Percentiles rank a stretch among this genome's conserved stretches.
phyloP scores from a whole-genome alignment of 345 rosid species.

The Tarenaya hassleriana region DNA sequence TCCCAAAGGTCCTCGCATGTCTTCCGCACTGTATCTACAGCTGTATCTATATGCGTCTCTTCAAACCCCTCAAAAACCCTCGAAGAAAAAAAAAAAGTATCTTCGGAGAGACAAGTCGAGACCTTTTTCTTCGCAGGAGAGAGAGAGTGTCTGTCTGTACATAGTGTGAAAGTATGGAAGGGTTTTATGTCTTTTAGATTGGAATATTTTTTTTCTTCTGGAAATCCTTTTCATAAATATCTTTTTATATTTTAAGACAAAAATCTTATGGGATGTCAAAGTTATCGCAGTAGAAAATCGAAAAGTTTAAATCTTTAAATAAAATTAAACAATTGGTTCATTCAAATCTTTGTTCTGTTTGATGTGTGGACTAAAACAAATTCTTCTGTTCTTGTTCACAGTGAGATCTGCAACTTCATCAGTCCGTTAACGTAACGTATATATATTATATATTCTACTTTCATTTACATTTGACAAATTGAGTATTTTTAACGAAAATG shows the following conservation, averaged over 20 bases:
- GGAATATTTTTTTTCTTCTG: not conserved
- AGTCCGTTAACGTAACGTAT: conserved; percentile 14
- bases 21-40: not conserved
- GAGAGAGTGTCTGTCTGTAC: conserved; percentile 10
- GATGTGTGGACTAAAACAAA: conserved; percentile 14
- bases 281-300: conserved; percentile 28
- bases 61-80: conserved; percentile 21
- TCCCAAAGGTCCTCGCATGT: conserved; percentile 55
- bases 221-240: conserved; percentile 10
- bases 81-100: conserved; percentile 5
- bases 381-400: conserved; percentile 29
- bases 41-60: conserved; percentile 8
- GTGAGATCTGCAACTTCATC: conserved; percentile 26
- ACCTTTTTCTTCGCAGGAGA: conserved; percentile 9
- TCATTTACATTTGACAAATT: too few species aligned
- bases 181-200: conserved; percentile 23
- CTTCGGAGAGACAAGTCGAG: conserved; percentile 19
- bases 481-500: too few species aligned
- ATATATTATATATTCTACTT: too few species aligned
- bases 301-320: conserved; percentile 20
- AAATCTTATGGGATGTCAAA: conserved; percentile 19
- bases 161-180: conserved; percentile 28
- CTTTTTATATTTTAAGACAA: conserved; percentile 11
- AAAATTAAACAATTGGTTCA: not conserved
- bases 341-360: conserved; percentile 5